Evolutionary conservation across 345 rosid genomes (phyloP).

Genomic region (Capsella bursapastoris): DNA sequence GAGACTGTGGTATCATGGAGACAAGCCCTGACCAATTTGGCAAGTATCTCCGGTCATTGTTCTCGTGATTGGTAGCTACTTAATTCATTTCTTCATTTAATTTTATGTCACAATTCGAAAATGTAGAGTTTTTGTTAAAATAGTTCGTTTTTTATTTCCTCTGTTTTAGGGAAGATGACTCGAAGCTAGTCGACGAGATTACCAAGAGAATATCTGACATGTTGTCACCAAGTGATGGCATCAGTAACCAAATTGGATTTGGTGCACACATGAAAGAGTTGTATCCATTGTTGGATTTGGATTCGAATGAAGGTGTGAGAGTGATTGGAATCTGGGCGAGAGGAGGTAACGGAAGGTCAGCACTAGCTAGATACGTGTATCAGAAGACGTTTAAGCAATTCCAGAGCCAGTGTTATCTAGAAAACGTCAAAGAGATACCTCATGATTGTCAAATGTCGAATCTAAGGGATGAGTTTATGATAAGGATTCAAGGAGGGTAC

Average conservation of each 20-base stretch:
- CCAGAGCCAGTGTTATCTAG: slow-evolving; percentile 38
- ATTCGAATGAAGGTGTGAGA: slow-evolving; percentile 21
- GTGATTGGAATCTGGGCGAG: slow-evolving; percentile 41
- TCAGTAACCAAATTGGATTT: slow-evolving; percentile 34
- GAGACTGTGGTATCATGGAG: slow-evolving; percentile 33
- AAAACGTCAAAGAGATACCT: slow-evolving; percentile 37
- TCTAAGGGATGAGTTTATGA: slow-evolving; percentile 19
- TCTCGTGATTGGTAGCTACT: slow-evolving; percentile 25
- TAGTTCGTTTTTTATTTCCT: background rate
- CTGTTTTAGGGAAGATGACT: slow-evolving; percentile 37
- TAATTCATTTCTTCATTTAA: background rate
- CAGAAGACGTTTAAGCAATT: slow-evolving; percentile 30
- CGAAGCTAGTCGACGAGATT: slow-evolving; percentile 28
- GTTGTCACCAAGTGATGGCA: slow-evolving; percentile 11
- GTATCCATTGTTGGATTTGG: slow-evolving; percentile 18
- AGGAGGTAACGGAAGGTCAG: slow-evolving; percentile 38
- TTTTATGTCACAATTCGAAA: no score
- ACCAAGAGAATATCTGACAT: slow-evolving; percentile 21
- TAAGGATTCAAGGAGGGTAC: slow-evolving; percentile 27
- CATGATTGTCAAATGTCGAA: background rate
- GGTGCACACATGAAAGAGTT: slow-evolving; percentile 18
- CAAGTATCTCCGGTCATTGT: slow-evolving; percentile 21
- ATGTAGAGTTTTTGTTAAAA: background rate
- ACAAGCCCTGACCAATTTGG: slow-evolving; percentile 31
- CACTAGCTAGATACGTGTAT: slow-evolving; percentile 36